Base-by-base conservation (phyloP, 1,284 basidiomycete species). In the Moniliophthora roreri region DNA sequence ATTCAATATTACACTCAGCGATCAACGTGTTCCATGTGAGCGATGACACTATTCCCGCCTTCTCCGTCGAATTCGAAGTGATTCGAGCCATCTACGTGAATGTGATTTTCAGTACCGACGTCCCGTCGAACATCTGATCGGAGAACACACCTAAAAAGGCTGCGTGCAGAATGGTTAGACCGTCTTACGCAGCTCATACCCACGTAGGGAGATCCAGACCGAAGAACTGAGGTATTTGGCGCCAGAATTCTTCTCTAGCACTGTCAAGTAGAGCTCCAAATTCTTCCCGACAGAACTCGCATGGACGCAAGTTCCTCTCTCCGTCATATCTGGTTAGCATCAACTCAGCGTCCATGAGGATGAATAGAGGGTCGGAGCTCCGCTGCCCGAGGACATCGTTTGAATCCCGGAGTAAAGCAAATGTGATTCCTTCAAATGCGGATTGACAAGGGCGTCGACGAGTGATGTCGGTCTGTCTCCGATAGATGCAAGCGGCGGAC, bases 391-490 rank as follows among this genome's bases (percentile, higher is more conserved):
- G 70, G 54, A 85, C 75, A n/a, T 84, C 84, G 62, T 87, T 87
- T 55, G 84, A 76, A 60, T 87, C 85, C 35, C 83, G 78, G 52
- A 89, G 74, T 39, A 89, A 78, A 61, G 87, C 83, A 60, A 85
- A 85, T 3, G 82, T 87, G 56, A 86, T 79, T 18, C 78, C 76
- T 63, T 89, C 87, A 61, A 88, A 89, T 3, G 84, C 84, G 28
- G 81, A 73, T 63, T 84, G 83, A 64, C 87, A 89, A 20, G 77
- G 68, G 35, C 81, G 79, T 58, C 75, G 75, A 20, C 65, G 68
- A 20, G 71, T 58, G 0, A 70, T 67, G 55, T 80, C 73, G 8
- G 68, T 53, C 28, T 82, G 77, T 60, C 73, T 69, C 18, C 71
- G 70, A 61, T 80, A 72, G 10, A 77, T 57, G 64, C 87, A 89